Percentiles rank a stretch among this genome's conserved stretches.
phyloP scores from a whole-genome alignment of 768 basidiomycete species.

The Tricholoma saponaceum region DNA sequence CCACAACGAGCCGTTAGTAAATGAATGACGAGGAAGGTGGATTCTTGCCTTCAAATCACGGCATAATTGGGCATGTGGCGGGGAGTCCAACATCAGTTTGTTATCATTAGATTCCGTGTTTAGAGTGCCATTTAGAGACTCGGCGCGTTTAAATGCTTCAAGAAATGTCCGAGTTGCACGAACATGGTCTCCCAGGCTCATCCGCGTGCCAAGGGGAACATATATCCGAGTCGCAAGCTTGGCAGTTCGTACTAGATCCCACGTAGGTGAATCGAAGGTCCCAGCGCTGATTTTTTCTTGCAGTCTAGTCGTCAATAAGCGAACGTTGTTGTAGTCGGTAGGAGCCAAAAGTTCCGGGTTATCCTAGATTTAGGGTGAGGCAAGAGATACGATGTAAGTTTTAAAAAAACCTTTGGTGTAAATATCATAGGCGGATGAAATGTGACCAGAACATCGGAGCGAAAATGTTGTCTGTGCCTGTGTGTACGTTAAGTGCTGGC shows the following conservation, averaged over 20 bases:
- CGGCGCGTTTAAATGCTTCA: conserved; percentile 58
- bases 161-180: conserved; percentile 72
- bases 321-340: conserved; percentile 57
- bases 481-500: background rate
- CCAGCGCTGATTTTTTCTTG: conserved; percentile 69
- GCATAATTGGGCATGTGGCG: conserved; percentile 29
- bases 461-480: conserved; percentile 83
- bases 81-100: conserved; percentile 15
- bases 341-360: conserved; percentile 72
- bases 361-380: conserved; percentile 34
- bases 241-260: conserved; percentile 70
- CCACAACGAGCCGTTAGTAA: background rate
- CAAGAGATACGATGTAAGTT: background rate
- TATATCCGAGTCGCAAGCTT: conserved; percentile 81
- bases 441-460: conserved; percentile 83
- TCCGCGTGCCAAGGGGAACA: conserved; percentile 80
- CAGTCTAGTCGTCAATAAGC: conserved; percentile 54
- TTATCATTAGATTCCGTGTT: conserved; percentile 20
- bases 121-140: conserved; percentile 25
- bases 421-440: conserved; percentile 72
- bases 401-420: conserved; percentile 47
- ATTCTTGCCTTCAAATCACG: conserved; percentile 56
- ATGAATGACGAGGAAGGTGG: background rate
- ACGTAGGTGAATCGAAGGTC: conserved; percentile 82
- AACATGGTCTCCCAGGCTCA: conserved; percentile 83